These are phyloP conservation scores for Phytophthora aleatoria DNA, from an alignment of 352 stramenopile genomes.

Conservation along the genomic window DNA sequence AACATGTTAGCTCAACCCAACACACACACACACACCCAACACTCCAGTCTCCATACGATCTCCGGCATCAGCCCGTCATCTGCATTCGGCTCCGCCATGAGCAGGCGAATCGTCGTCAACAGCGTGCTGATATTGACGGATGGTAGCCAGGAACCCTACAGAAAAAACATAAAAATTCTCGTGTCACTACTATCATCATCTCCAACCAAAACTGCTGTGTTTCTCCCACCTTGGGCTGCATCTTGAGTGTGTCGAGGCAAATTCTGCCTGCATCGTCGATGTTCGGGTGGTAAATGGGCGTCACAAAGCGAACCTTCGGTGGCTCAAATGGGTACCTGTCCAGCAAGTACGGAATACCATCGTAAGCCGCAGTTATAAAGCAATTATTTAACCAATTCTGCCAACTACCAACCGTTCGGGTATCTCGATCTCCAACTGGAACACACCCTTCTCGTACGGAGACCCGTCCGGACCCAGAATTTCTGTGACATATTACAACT, in stretches of 20 bases:
- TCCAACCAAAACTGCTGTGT: neutral
- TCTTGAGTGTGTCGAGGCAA: slow-evolving; percentile 92
- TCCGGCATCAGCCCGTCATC: slow-evolving; percentile 92
- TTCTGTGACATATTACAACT: slow-evolving; percentile 39
- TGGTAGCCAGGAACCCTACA: slow-evolving; percentile 88
- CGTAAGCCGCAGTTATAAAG: neutral
- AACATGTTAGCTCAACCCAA: neutral
- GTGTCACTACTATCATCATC: neutral
- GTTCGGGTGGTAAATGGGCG: slow-evolving; percentile 87
- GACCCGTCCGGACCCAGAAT: slow-evolving; percentile 82
- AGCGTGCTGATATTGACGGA: slow-evolving; percentile 92
- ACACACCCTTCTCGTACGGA: slow-evolving; percentile 81
- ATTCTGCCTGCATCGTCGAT: slow-evolving; percentile 89
- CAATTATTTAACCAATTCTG: neutral
- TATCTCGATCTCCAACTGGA: slow-evolving; percentile 76
- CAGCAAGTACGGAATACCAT: slow-evolving; percentile 10
- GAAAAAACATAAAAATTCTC: slow-evolving; percentile 9
- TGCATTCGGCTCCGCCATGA: slow-evolving; percentile 92
- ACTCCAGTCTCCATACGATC: slow-evolving; percentile 47
- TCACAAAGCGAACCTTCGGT: slow-evolving; percentile 78
- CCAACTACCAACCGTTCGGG: slow-evolving; percentile 41
- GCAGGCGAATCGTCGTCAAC: slow-evolving; percentile 88
- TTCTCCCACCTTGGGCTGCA: slow-evolving; percentile 77
- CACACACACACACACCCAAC: no score
- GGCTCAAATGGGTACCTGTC: slow-evolving; percentile 84